A percentile compares a stretch with the other conserved stretches of the same genome.
These are phyloP conservation scores for Chalciporus sp. DNA, from an alignment of 1,284 basidiomycete genomes.

Conservation along the genomic window DNA sequence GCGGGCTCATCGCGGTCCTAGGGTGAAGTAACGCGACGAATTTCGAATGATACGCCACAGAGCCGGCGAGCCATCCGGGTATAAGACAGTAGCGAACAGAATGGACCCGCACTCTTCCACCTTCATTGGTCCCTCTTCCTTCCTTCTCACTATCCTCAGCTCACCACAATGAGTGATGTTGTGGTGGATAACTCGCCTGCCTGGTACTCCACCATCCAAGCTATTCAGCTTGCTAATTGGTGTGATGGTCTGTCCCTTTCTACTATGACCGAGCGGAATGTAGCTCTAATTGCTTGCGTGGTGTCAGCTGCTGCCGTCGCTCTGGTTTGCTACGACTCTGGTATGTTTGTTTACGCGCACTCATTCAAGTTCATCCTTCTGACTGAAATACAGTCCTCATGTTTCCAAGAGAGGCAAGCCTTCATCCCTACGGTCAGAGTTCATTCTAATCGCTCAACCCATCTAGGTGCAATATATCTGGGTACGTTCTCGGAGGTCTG, in stretches of 20 bases:
- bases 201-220: conserved; percentile 12
- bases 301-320: conserved; percentile 16
- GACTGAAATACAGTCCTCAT: conserved; percentile 12
- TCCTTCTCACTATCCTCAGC: not conserved
- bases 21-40: not conserved
- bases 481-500: conserved; percentile 10
- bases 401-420: conserved; percentile 24
- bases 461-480: conserved; percentile 19
- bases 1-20: not conserved
- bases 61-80: not conserved
- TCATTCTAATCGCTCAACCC: not conserved
- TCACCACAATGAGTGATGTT: conserved; percentile 12
- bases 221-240: conserved; percentile 18
- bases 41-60: not conserved
- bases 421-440: not conserved
- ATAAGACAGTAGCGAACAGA: not conserved
- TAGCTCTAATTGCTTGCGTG: not conserved
- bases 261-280: not conserved
- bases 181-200: conserved; percentile 12
- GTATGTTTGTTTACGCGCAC: not conserved
- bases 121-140: not conserved
- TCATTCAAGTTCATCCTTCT: not conserved
- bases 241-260: conserved; percentile 14
- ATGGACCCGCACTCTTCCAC: not conserved
- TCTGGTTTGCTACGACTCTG: conserved; percentile 20